Evolutionary conservation across 805 yeast species (phyloP).

Genomic region (Metschnikowia colocasiae): DNA sequence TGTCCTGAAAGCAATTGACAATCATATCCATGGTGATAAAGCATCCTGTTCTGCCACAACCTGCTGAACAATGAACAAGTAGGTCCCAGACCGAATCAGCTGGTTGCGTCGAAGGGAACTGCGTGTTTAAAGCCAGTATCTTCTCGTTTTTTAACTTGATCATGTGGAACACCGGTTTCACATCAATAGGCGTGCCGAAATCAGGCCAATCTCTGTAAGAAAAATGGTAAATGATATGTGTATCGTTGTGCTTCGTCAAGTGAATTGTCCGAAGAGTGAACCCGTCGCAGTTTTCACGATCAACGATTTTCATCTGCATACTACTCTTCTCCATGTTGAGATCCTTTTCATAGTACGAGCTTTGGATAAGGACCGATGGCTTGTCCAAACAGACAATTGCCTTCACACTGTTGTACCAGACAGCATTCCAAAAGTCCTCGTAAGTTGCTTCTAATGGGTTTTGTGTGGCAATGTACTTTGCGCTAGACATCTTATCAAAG

Average conservation of each 20-base stretch:
- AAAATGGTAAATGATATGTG: slow-evolving; percentile 31
- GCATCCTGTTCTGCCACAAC: slow-evolving; percentile 58
- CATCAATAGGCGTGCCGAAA: slow-evolving; percentile 39
- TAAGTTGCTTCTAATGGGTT: slow-evolving; percentile 40
- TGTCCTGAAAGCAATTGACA: slow-evolving; percentile 22
- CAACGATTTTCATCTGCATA: slow-evolving; percentile 12
- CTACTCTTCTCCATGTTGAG: slow-evolving; percentile 16
- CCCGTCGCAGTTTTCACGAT: slow-evolving; percentile 9
- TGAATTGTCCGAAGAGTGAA: slow-evolving; percentile 17
- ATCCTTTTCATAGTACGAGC: slow-evolving; percentile 20
- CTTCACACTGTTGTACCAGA: slow-evolving; percentile 32
- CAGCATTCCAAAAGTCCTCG: slow-evolving; percentile 43
- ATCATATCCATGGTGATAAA: slow-evolving; percentile 46
- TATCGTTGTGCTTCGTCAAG: slow-evolving; percentile 11
- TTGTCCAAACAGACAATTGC: slow-evolving; percentile 37
- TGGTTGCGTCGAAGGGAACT: background rate
- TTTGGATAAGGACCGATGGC: slow-evolving; percentile 18
- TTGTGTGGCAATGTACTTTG: slow-evolving; percentile 44
- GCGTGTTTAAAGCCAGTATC: slow-evolving; percentile 11
- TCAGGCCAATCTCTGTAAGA: slow-evolving; percentile 47
- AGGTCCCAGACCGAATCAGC: slow-evolving; percentile 16
- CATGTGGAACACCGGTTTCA: slow-evolving; percentile 29
- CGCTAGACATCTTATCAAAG: slow-evolving; percentile 23
- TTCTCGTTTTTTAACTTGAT: slow-evolving; percentile 32
- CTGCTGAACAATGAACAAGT: slow-evolving; percentile 57